Conservation (phyloP, 2,329 filamentous ascomycete genomes). For the Neonectria magnoliae region DNA sequence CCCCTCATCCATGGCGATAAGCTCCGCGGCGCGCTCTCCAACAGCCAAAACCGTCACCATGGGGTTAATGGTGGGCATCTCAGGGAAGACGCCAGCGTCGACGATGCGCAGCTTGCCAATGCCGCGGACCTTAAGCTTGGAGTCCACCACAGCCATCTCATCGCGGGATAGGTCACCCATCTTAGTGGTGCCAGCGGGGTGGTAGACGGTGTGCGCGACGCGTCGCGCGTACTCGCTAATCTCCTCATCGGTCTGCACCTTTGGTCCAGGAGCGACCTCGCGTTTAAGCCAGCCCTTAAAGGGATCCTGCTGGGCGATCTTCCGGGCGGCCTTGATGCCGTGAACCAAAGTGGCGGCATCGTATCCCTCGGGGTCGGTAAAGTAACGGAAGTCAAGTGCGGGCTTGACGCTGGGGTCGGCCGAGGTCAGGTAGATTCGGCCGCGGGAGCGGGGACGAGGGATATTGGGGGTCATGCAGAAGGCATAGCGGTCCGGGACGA, state of each 20-base stretch:
- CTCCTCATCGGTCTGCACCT: conserved; percentile 79
- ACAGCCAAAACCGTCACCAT: conserved; percentile 90
- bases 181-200: conserved; percentile 88
- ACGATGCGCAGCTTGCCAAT: conserved; percentile 81
- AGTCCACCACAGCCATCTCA: conserved; percentile 81
- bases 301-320: conserved; percentile 77
- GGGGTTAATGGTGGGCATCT: conserved; percentile 87
- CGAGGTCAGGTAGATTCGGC: conserved; percentile 80
- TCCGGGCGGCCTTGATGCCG: conserved; percentile 80
- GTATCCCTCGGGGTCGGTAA: conserved; percentile 86
- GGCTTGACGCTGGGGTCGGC: conserved; percentile 81
- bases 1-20: conserved; percentile 76
- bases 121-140: conserved; percentile 75
- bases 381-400: conserved; percentile 88
- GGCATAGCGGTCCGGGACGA: conserved; percentile 74
- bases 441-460: conserved; percentile 81
- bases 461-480: conserved; percentile 97
- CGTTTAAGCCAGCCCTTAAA: conserved; percentile 86
- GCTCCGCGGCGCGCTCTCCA: conserved; percentile 84
- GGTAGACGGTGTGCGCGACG: conserved; percentile 89
- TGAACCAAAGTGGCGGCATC: conserved; percentile 84
- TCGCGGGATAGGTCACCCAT: conserved; percentile 82
- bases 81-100: conserved; percentile 88
- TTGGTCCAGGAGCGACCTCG: conserved; percentile 81
- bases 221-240: conserved; percentile 83